Evolutionary conservation across 2,329 filamentous ascomycete genomes (phyloP).

Genomic region (Leptodontidium sp.): DNA sequence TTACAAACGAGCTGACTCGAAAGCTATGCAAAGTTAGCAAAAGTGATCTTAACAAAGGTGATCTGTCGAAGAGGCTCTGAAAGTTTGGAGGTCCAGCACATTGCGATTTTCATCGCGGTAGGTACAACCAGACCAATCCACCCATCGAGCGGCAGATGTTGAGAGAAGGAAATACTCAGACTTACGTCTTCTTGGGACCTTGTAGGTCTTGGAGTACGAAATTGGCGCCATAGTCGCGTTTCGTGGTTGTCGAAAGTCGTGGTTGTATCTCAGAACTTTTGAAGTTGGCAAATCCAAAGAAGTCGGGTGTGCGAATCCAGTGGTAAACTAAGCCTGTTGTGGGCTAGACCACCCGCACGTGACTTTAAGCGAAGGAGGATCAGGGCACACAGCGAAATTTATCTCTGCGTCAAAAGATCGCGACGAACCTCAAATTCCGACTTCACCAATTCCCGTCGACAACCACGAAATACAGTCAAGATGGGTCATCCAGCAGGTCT

Average conservation of each 20-base stretch:
- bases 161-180: conserved; percentile 18
- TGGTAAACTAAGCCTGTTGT: background rate
- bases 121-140: background rate
- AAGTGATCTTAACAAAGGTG: conserved; percentile 1
- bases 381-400: conserved; percentile 2
- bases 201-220: conserved; percentile 99
- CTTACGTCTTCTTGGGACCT: conserved; percentile 86
- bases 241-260: conserved; percentile 27
- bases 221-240: conserved; percentile 57
- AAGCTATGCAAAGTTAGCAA: conserved; percentile 64
- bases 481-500: conserved; percentile 81
- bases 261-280: conserved; percentile 29
- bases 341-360: background rate
- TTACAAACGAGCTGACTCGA: conserved; percentile 99
- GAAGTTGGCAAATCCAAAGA: conserved; percentile 18
- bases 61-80: background rate
- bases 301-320: background rate
- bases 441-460: conserved; percentile 3
- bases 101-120: background rate
- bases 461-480: conserved; percentile 44
- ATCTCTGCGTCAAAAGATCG: conserved; percentile 1
- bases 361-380: conserved; percentile 1
- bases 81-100: background rate
- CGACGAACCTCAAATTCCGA: background rate
- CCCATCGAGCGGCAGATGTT: background rate